Percentiles rank a stretch among this genome's conserved stretches.
Conservation (phyloP, 2,329 filamentous ascomycete species). For the Ophiostoma sp. region DNA sequence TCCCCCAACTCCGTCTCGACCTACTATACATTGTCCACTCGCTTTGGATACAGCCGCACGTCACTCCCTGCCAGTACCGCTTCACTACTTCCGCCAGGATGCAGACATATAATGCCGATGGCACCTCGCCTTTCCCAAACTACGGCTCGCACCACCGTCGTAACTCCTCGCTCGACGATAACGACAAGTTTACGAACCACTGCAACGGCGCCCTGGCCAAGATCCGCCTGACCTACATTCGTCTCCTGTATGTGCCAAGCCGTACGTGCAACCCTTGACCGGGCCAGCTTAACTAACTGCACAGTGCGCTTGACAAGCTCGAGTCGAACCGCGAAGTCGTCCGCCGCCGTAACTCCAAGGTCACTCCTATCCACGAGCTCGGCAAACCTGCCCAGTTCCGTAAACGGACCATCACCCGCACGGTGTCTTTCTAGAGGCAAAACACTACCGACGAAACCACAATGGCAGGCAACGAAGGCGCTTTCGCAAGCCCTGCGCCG, state of each 20-base stretch:
- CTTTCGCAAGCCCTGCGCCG: neutral
- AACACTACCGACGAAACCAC: neutral
- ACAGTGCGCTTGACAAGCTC: constrained; percentile 26
- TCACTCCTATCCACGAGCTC: constrained; percentile 22
- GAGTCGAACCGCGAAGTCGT: constrained; percentile 21
- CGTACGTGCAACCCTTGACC: neutral
- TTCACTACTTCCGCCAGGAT: neutral
- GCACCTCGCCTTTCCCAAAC: constrained; percentile 17
- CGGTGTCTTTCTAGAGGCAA: constrained; percentile 26
- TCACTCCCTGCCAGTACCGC: too few species aligned
- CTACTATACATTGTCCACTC: neutral
- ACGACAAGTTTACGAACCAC: constrained; percentile 37
- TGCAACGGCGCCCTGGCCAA: constrained; percentile 41
- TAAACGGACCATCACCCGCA: constrained; percentile 33
- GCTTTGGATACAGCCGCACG: neutral
- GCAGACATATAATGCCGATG: constrained; percentile 21
- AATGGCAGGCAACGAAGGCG: neutral
- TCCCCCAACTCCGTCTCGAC: neutral
- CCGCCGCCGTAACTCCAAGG: constrained; percentile 30
- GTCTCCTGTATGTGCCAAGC: constrained; percentile 24
- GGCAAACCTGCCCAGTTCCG: constrained; percentile 30
- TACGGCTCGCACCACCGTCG: constrained; percentile 8
- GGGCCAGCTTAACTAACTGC: neutral
- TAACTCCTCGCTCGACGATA: constrained; percentile 23
- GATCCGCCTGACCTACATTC: constrained; percentile 43